A percentile compares a stretch with the other conserved stretches of the same genome.
Evolutionary conservation across 192 early-diverging fungal genomes (phyloP).

Genomic region (Diversispora eburnea): DNA sequence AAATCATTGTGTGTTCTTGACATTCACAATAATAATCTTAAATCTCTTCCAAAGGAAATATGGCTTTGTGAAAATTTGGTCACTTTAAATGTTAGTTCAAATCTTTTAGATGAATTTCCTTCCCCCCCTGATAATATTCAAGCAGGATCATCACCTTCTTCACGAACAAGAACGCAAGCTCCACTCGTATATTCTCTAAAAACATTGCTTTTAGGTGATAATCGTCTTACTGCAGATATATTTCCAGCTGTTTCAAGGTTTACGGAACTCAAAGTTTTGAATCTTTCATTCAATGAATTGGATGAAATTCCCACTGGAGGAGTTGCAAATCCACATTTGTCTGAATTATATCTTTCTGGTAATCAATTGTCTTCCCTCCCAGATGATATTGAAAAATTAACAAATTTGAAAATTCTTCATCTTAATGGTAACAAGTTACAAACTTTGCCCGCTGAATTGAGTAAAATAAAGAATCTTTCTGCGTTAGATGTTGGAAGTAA

Average conservation of each 20-base stretch:
- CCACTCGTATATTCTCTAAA: constrained; percentile 57
- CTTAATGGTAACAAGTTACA: constrained; percentile 89
- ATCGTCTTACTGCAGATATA: constrained; percentile 76
- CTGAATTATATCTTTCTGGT: constrained; percentile 78
- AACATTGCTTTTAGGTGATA: constrained; percentile 75
- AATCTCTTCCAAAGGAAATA: constrained; percentile 68
- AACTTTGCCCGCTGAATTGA: constrained; percentile 87
- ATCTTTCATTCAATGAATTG: constrained; percentile 79
- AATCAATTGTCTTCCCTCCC: constrained; percentile 81
- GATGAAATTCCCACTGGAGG: constrained; percentile 77
- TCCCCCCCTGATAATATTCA: constrained; percentile 45
- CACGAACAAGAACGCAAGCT: constrained; percentile 25
- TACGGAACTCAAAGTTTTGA: constrained; percentile 71
- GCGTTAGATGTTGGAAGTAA: constrained; percentile 88
- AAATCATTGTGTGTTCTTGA: constrained; percentile 60
- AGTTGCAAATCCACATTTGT: constrained; percentile 65
- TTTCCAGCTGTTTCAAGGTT: constrained; percentile 71
- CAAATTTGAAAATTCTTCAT: constrained; percentile 66
- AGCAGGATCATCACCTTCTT: background rate
- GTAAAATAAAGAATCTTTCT: constrained; percentile 72
- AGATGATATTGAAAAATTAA: constrained; percentile 76
- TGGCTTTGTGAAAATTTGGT: constrained; percentile 70
- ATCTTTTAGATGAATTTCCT: constrained; percentile 77
- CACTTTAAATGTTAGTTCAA: constrained; percentile 76
- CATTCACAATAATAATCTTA: constrained; percentile 74